A percentile compares a stretch with the other conserved stretches of the same genome.
Conservation (phyloP, 805 yeast genomes). For the Lachancea nothofagi region DNA sequence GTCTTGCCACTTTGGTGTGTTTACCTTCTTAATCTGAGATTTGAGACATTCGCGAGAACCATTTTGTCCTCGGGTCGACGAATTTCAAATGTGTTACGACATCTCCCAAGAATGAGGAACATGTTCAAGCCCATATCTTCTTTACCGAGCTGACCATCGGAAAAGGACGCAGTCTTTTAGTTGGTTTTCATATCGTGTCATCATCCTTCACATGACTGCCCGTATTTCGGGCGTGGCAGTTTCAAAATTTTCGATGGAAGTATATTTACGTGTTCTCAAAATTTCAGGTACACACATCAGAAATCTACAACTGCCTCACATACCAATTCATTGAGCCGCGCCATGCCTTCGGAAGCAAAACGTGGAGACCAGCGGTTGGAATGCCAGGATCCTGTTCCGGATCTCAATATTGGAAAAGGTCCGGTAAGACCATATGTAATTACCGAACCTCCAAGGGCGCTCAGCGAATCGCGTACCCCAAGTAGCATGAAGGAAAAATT, state of each 20-base stretch:
- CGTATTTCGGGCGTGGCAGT: too few species aligned
- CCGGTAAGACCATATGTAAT: slow-evolving; percentile 48
- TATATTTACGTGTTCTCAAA: slow-evolving; percentile 9
- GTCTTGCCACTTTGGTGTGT: too few species aligned
- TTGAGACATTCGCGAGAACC: too few species aligned
- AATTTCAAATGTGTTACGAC: too few species aligned
- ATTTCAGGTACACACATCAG: slow-evolving; percentile 1
- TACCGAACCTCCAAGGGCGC: slow-evolving; percentile 42
- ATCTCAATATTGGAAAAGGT: slow-evolving; percentile 47
- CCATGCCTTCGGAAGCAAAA: slow-evolving; percentile 5
- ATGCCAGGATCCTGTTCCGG: slow-evolving; percentile 37
- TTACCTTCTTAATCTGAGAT: too few species aligned
- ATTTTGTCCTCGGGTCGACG: too few species aligned
- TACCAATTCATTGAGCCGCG: neutral
- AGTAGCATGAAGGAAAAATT: slow-evolving; percentile 36
- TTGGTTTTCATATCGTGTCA: too few species aligned
- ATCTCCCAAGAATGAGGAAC: neutral
- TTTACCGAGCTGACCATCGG: too few species aligned
- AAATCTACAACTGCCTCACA: neutral
- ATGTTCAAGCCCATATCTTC: too few species aligned
- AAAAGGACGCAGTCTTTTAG: neutral
- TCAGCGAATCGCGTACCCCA: slow-evolving; percentile 40
- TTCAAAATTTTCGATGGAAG: slow-evolving; percentile 6
- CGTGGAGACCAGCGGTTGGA: neutral
- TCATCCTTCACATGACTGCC: slow-evolving; percentile 6